Evolutionary conservation across 345 rosid species (phyloP), one percentile per base, ranked within the genome.

Genomic region (Dovyalis caffra): DNA sequence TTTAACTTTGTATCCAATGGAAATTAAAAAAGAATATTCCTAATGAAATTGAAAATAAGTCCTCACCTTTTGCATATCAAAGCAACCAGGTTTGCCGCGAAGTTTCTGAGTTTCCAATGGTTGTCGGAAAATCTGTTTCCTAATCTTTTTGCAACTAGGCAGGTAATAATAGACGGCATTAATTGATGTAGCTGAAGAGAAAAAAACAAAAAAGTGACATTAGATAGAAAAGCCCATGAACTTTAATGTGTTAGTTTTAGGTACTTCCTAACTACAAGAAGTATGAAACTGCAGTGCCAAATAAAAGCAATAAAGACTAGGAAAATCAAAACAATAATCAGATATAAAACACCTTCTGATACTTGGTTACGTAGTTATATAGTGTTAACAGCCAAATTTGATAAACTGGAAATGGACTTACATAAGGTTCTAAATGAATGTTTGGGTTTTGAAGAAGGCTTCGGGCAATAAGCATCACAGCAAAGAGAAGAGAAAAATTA

Each of bases 71-170:
- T 88, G 87, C 92, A 94, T 78, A 89, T 85, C 72, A 81, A 88
- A 79, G 92, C 89, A 75, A 91, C 71, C 26, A 90, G 85, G 72
- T 79, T 79, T 31, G 92, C 97, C 40, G 94, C 45, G 71, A 89
- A 89, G 83, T 94, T 83, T 79, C 97, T 85, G 71, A 94, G 89
- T 57, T 89, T 89, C 98, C 97, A 91, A 79, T 91, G 95, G 75
- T 85, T 88, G 81, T 94, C 92, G 15, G 88, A 83, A 49, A 87
- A 73, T 68, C 86, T 87, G 79, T 74, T 86, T 60, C 98, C 97
- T 79, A 89, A 74, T 76, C 87, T 84, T 78, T 88, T 90, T 49
- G 91, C 87, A 73, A 89, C 88, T 64, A 91, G 86, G 87, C 98
- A 94, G 71, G 95, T 94, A 51, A 90, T 63, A 76, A 90, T 33